Evolutionary conservation across 116 monocot genomes (phyloP).

Genomic region (Zostera marina): DNA sequence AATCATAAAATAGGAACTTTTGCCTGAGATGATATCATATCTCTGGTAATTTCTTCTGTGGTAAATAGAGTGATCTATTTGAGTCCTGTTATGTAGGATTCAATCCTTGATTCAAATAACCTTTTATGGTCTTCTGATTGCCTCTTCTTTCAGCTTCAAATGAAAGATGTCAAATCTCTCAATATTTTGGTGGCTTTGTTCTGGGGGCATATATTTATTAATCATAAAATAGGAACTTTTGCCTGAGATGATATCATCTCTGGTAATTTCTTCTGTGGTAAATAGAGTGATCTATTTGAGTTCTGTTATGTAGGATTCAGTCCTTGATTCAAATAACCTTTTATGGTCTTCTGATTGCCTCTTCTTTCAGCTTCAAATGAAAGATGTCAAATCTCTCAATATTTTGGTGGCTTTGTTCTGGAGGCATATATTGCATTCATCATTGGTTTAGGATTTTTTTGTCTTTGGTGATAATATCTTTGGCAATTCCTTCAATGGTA

Average conservation of each 20-base stretch:
- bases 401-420: conserved; percentile 5
- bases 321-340: too few relatives aligned
- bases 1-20: background rate
- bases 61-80: too few relatives aligned
- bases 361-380: background rate
- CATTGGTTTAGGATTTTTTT: too few relatives aligned
- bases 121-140: background rate
- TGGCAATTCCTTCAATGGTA: background rate
- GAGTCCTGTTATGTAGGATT: too few relatives aligned
- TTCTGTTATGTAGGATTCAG: too few relatives aligned
- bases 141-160: background rate
- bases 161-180: background rate
- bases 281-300: background rate
- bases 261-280: background rate
- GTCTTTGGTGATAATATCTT: background rate
- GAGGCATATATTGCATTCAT: background rate
- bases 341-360: too few relatives aligned
- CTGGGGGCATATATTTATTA: background rate
- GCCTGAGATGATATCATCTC: background rate
- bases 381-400: background rate
- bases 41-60: too few relatives aligned
- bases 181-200: conserved; percentile 4
- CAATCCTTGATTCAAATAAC: too few relatives aligned
- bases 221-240: too few relatives aligned
- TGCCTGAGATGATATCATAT: too few relatives aligned